Conservation (phyloP, 495 filamentous ascomycete species). For the Jackrogersella multiformis region DNA sequence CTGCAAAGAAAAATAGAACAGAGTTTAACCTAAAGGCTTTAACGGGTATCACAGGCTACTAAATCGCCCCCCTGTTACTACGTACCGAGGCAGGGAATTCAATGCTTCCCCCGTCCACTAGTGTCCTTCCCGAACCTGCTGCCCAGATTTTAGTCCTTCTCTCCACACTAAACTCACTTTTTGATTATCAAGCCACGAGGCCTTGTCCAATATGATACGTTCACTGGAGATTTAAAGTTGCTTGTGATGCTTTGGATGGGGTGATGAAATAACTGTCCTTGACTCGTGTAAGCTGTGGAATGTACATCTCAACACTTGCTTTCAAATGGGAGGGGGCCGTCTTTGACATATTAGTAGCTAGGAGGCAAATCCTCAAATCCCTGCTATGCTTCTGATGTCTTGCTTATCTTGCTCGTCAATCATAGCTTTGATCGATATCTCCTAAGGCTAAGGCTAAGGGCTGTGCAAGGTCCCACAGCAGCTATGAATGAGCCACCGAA, state of each 20-base stretch:
- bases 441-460: neutral
- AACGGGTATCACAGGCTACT: constrained; percentile 7
- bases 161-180: constrained; percentile 15
- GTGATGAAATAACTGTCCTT: neutral
- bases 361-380: neutral
- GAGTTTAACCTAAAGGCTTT: constrained; percentile 3
- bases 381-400: constrained; percentile 8
- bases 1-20: constrained; percentile 10
- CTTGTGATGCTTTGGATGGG: constrained; percentile 16
- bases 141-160: constrained; percentile 10
- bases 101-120: neutral
- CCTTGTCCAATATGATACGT: neutral
- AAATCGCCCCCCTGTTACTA: constrained; percentile 13
- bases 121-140: constrained; percentile 2
- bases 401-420: constrained; percentile 10
- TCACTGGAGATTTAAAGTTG: constrained; percentile 10
- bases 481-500: constrained; percentile 34
- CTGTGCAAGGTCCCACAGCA: constrained; percentile 8
- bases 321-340: neutral
- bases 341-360: constrained; percentile 1
- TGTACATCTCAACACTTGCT: neutral
- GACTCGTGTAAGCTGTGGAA: neutral
- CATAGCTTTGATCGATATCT: neutral
- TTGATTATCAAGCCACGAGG: constrained; percentile 9
- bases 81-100: constrained; percentile 6